These are phyloP conservation scores for Colletotrichum musicola DNA, from an alignment of 2,329 filamentous ascomycete species.

Conservation along the genomic window DNA sequence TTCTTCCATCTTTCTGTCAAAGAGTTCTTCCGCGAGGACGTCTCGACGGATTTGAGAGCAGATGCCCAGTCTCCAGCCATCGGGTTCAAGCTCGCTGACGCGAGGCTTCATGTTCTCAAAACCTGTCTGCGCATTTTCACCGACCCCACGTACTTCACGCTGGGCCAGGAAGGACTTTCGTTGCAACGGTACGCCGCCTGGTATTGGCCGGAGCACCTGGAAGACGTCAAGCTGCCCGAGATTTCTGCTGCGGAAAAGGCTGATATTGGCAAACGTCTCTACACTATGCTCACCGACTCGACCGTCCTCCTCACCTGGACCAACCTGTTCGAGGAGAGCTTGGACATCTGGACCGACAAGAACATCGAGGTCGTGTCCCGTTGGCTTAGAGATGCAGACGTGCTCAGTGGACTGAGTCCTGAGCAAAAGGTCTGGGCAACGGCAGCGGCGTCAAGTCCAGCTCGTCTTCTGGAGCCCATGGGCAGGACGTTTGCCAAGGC, in stretches of 20 bases:
- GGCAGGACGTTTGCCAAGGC: slow-evolving; percentile 54
- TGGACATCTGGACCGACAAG: slow-evolving; percentile 55
- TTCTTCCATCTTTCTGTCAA: slow-evolving; percentile 57
- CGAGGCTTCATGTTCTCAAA: slow-evolving; percentile 53
- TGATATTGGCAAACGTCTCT: slow-evolving; percentile 49
- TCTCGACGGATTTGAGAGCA: slow-evolving; percentile 42
- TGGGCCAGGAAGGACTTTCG: slow-evolving; percentile 40
- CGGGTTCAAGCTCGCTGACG: slow-evolving; percentile 50
- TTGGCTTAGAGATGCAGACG: slow-evolving; percentile 52
- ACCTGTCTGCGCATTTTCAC: slow-evolving; percentile 57
- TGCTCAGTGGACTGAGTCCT: slow-evolving; percentile 45
- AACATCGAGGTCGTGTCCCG: slow-evolving; percentile 52
- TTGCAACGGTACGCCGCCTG: slow-evolving; percentile 54
- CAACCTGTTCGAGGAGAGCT: slow-evolving; percentile 55
- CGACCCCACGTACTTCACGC: slow-evolving; percentile 40
- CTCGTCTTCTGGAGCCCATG: slow-evolving; percentile 52
- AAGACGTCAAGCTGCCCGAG: slow-evolving; percentile 47
- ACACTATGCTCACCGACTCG: slow-evolving; percentile 54
- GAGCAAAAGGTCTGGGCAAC: slow-evolving; percentile 49
- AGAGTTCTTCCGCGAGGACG: slow-evolving; percentile 53
- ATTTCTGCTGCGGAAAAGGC: slow-evolving; percentile 48
- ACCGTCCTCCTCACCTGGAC: slow-evolving; percentile 55
- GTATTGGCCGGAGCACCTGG: slow-evolving; percentile 60
- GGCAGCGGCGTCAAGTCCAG: slow-evolving; percentile 43
- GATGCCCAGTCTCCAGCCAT: slow-evolving; percentile 42